Base-by-base conservation (phyloP, 768 basidiomycete species). In the Mrakia gelida region DNA sequence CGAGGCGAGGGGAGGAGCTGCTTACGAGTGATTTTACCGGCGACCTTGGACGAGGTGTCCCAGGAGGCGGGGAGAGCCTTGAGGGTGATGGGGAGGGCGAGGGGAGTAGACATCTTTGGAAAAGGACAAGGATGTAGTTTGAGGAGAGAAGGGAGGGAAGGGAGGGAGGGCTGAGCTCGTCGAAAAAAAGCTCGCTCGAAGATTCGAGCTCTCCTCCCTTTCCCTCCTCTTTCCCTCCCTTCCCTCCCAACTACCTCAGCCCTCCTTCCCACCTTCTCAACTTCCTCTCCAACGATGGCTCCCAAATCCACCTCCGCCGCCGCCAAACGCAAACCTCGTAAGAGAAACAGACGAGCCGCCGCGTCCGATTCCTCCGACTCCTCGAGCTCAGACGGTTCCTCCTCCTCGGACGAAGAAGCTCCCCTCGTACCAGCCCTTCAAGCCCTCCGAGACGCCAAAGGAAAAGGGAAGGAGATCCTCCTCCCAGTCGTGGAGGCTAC, bases 391-490 rank as follows among this genome's bases (percentile, higher is more conserved):
- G 54, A 41, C 75, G 74, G 52, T 30, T 75, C 70, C 26, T 49
- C 56, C 72, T 67, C 61, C 61, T 59, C 34, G 4, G 78, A 75
- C 34, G 78, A 79, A 7, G 75, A 75, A 54, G 78, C 75, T 21
- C 74, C 75, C 30, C 74, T 79, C 75, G 75, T 75, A 38, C 78
- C 78, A 10, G 74, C 73, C 30, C 71, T 79, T 26, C 65, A 67
- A n/a, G 78, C 78, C 34, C 75, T 71, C 28, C 5, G 26, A 49
- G 54, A 59, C 49, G 67, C 59, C 41, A 79, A 79, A 56, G 78
- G 78, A 43, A 79, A 79, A 41, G 68, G 61, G 9, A 71, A 65
- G 59, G 70, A 70, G 26, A 5, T 32, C 41, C 28, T 13, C 52
- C n/a, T 59, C 49, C 21, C 52, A 30, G 28, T 45, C 77, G 16